These are phyloP conservation scores for Blastocladiella britannica DNA, from an alignment of 192 early-diverging fungal species.

Conservation along the genomic window DNA sequence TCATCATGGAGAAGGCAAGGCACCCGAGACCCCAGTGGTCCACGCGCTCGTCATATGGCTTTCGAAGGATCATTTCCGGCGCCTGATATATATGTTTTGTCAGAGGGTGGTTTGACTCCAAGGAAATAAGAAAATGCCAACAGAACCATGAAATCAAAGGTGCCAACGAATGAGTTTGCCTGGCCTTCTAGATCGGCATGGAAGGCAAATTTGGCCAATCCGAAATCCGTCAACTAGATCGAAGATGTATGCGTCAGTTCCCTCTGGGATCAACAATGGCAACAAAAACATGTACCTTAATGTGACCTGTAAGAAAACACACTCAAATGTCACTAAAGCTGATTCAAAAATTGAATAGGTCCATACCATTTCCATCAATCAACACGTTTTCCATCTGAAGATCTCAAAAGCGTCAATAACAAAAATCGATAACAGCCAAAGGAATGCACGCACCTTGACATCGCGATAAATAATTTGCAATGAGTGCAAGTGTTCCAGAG, in stretches of 20 bases:
- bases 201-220: slow-evolving; percentile 62
- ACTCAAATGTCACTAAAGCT: no score
- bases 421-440: slow-evolving; percentile 11
- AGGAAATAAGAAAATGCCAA: no score
- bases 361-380: background rate
- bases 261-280: no score
- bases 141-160: no score
- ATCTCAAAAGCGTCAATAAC: slow-evolving; percentile 11
- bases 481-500: slow-evolving; percentile 64
- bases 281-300: no score
- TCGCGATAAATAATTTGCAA: slow-evolving; percentile 81
- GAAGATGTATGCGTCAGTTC: slow-evolving; percentile 55
- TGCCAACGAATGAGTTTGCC: no score
- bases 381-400: slow-evolving; percentile 28
- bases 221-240: slow-evolving; percentile 92
- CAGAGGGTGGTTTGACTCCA: no score
- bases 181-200: slow-evolving; percentile 25
- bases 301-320: no score
- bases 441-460: slow-evolving; percentile 51
- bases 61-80: slow-evolving; percentile 23
- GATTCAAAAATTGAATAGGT: slow-evolving; percentile 10
- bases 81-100: no score
- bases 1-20: slow-evolving; percentile 80
- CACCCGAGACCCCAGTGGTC: slow-evolving; percentile 16
- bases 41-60: slow-evolving; percentile 4